These are phyloP conservation scores for Pythium utonaiense DNA, from an alignment of 352 stramenopile genomes.

Conservation along the genomic window DNA sequence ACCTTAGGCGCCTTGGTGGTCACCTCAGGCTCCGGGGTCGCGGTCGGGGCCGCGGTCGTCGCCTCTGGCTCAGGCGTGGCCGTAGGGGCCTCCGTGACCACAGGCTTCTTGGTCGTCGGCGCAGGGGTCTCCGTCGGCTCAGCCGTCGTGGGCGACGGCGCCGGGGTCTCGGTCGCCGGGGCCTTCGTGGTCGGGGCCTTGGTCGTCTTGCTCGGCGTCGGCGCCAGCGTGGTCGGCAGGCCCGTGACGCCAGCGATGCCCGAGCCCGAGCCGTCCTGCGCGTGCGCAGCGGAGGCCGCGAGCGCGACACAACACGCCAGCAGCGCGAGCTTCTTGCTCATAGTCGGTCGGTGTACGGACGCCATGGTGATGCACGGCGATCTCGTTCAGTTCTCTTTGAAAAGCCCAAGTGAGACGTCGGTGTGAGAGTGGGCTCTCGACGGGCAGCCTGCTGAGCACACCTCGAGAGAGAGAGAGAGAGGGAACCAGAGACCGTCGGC, in stretches of 20 bases:
- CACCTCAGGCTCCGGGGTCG: slow-evolving; percentile 11
- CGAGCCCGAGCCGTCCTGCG: background rate
- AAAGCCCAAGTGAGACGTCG: background rate
- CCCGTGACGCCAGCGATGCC: background rate
- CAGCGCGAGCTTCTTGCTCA: slow-evolving; percentile 2
- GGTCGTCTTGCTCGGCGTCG: background rate
- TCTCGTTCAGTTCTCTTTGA: background rate
- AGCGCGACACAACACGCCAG: background rate
- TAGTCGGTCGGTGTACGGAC: slow-evolving; percentile 1
- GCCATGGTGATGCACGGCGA: background rate
- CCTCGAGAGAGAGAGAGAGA: background rate
- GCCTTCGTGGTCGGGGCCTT: slow-evolving; percentile 2
- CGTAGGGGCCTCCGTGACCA: background rate
- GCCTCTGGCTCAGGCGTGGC: background rate
- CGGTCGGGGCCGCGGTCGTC: background rate
- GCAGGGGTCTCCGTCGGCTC: background rate
- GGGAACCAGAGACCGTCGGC: background rate
- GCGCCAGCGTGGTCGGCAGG: background rate
- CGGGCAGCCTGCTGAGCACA: too few species aligned
- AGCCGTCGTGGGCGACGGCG: background rate
- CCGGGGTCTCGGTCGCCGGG: background rate
- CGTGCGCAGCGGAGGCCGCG: background rate
- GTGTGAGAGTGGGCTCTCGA: background rate
- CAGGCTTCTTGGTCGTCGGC: slow-evolving; percentile 1
- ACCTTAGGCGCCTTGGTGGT: slow-evolving; percentile 6